Conservation (phyloP, 805 yeast genomes). For the Myxozyma monticola region DNA sequence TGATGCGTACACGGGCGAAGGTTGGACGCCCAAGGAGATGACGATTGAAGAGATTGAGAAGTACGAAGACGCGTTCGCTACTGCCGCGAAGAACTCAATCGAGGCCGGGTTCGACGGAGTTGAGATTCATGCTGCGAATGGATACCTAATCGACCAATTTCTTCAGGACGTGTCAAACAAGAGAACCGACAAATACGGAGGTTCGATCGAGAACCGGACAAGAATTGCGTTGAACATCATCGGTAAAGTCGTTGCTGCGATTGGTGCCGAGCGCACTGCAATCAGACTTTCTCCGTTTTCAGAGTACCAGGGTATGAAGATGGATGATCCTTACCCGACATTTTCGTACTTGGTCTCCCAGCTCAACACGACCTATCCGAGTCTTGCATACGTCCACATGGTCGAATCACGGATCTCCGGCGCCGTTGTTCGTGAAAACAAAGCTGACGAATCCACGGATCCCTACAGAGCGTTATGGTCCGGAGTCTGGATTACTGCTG, state of each 20-base stretch:
- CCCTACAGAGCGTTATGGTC: constrained; percentile 15
- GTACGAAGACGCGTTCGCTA: constrained; percentile 46
- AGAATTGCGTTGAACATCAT: constrained; percentile 53
- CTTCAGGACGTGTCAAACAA: constrained; percentile 47
- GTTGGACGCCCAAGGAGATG: constrained; percentile 5
- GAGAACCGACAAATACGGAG: constrained; percentile 65
- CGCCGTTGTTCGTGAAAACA: constrained; percentile 13
- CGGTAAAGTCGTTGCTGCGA: constrained; percentile 51
- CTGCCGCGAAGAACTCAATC: constrained; percentile 54
- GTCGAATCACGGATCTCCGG: constrained; percentile 49
- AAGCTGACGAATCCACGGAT: constrained; percentile 3
- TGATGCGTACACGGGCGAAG: neutral
- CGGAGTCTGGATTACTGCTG: constrained; percentile 29
- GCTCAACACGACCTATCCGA: constrained; percentile 43
- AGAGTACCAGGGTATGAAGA: constrained; percentile 36
- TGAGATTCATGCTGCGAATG: constrained; percentile 66
- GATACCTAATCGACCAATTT: constrained; percentile 54
- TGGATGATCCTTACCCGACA: constrained; percentile 41
- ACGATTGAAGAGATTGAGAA: constrained; percentile 48
- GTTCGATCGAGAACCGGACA: constrained; percentile 56
- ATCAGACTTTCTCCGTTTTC: constrained; percentile 45
- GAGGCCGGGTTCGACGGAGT: constrained; percentile 62
- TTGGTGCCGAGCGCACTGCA: constrained; percentile 48
- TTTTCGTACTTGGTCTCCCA: constrained; percentile 46
- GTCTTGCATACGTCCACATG: constrained; percentile 46